phyloP scores from a whole-genome alignment of 2,329 filamentous ascomycete genomes.

The Talaromyces sp. region DNA sequence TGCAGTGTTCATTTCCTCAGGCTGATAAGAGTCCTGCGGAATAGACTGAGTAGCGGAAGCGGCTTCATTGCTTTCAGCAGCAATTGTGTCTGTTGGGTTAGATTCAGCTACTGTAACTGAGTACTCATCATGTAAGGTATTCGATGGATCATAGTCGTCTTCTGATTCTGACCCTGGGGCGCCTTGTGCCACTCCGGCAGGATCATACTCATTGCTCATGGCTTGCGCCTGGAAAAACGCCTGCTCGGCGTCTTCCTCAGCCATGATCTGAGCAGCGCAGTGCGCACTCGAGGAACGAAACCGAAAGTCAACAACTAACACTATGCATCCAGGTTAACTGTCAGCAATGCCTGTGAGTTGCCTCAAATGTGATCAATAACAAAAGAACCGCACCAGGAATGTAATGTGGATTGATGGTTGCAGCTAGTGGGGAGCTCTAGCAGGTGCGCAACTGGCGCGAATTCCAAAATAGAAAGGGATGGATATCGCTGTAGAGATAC shows the following conservation, averaged over 20 bases:
- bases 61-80: conserved; percentile 20
- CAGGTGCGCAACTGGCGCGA: neutral
- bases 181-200: conserved; percentile 47
- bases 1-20: conserved; percentile 17
- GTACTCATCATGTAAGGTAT: conserved; percentile 42
- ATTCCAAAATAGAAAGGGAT: conserved; percentile 12
- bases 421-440: conserved; percentile 10
- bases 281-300: conserved; percentile 18
- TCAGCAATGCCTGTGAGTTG: conserved; percentile 6
- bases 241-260: conserved; percentile 50
- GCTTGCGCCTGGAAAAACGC: conserved; percentile 50
- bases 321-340: neutral
- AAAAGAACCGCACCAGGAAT: conserved; percentile 16
- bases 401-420: conserved; percentile 15
- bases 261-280: conserved; percentile 35
- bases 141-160: conserved; percentile 53
- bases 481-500: conserved; percentile 8
- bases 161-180: conserved; percentile 52
- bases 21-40: conserved; percentile 4
- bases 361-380: conserved; percentile 8
- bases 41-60: conserved; percentile 22
- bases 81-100: conserved; percentile 23
- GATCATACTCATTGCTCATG: conserved; percentile 37
- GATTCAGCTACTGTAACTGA: conserved; percentile 28
- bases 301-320: conserved; percentile 3